phyloP scores from a whole-genome alignment of 441 rosid species.

The Raphanus hybrid region DNA sequence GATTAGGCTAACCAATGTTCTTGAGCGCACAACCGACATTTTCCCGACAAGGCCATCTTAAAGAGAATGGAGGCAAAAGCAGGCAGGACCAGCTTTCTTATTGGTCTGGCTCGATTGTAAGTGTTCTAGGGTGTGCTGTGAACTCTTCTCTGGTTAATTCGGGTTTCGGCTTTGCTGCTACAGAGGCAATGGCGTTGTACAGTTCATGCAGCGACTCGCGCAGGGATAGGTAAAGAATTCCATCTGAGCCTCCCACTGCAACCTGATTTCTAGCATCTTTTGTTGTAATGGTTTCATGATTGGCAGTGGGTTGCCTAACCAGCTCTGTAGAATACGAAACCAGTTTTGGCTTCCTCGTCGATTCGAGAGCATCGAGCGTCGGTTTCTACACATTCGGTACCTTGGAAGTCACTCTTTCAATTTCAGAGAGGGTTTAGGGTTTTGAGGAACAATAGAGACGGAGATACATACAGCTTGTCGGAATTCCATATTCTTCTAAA shows the following conservation, averaged over 20 bases:
- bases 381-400: too few relatives aligned
- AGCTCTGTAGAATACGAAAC: too few relatives aligned
- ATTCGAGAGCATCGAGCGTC: too few relatives aligned
- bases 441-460: too few relatives aligned
- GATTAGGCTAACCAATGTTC: constrained; percentile 78
- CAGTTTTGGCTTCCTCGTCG: too few relatives aligned
- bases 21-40: constrained; percentile 67
- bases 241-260: constrained; percentile 68
- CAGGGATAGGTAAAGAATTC: constrained; percentile 64
- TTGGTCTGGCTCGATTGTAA: constrained; percentile 83
- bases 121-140: constrained; percentile 79
- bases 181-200: constrained; percentile 70
- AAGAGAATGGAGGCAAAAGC: constrained; percentile 69
- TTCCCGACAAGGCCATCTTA: constrained; percentile 78
- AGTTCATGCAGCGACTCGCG: constrained; percentile 65
- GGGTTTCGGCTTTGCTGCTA: constrained; percentile 67
- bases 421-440: too few relatives aligned
- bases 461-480: too few relatives aligned
- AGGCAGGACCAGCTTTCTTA: constrained; percentile 80
- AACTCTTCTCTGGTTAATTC: constrained; percentile 55
- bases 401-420: too few relatives aligned
- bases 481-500: too few relatives aligned
- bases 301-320: too few relatives aligned
- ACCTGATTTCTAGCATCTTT: constrained; percentile 45
- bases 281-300: too few relatives aligned